Evolutionary conservation across 345 rosid genomes (phyloP).

Genomic region (Draba incana): DNA sequence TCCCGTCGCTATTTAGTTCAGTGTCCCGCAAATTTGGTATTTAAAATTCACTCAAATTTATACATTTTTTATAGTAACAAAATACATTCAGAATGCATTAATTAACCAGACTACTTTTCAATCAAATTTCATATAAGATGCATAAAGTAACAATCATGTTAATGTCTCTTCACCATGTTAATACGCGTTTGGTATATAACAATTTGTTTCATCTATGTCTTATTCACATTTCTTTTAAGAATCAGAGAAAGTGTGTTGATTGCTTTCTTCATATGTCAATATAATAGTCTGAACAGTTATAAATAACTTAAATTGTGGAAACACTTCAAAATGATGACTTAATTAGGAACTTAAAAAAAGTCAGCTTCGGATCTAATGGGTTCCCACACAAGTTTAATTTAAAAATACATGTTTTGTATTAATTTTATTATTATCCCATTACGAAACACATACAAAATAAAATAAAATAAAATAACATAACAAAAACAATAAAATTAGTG

Average conservation of each 20-base stretch:
- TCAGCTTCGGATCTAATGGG: constrained; percentile 31
- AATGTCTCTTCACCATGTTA: constrained; percentile 25
- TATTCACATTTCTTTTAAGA: constrained; percentile 17
- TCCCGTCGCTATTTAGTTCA: neutral
- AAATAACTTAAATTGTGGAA: constrained; percentile 17
- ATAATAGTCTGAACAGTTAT: constrained; percentile 7
- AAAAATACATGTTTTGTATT: neutral
- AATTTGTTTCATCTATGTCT: constrained; percentile 27
- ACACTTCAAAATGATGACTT: constrained; percentile 2
- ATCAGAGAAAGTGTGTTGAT: constrained; percentile 15
- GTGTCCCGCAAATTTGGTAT: neutral
- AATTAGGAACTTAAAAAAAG: constrained; percentile 13
- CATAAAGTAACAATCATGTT: constrained; percentile 25
- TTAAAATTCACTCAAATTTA: too few species aligned
- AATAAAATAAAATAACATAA: neutral
- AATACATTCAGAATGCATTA: neutral
- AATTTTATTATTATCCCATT: constrained; percentile 28
- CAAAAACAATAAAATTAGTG: constrained; percentile 6
- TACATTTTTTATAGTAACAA: too few species aligned
- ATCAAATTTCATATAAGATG: constrained; percentile 4
- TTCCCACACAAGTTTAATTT: constrained; percentile 33
- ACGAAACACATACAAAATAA: neutral
- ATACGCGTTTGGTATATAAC: constrained; percentile 41
- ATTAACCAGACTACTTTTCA: neutral
- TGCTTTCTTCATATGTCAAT: constrained; percentile 26